These are phyloP conservation scores for Podaxis rugospora DNA, from an alignment of 768 basidiomycete genomes.

Conservation along the genomic window DNA sequence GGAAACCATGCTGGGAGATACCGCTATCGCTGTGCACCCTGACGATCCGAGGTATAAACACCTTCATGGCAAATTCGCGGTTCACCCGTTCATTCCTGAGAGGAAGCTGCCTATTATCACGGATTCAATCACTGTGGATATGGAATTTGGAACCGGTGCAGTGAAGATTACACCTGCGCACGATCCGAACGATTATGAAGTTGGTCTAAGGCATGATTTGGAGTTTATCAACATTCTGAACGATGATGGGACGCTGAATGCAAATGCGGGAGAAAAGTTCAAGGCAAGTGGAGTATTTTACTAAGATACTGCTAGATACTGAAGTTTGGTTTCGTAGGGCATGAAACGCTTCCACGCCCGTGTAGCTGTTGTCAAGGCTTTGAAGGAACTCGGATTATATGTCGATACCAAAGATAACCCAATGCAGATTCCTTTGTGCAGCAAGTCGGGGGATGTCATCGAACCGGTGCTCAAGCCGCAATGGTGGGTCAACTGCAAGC, in stretches of 20 bases:
- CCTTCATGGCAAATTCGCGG: conserved; percentile 88
- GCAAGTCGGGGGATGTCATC: conserved; percentile 95
- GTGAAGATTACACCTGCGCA: conserved; percentile 99
- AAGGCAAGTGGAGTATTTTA: conserved; percentile 29
- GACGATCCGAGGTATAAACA: conserved; percentile 91
- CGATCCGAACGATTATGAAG: conserved; percentile 96
- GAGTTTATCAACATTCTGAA: conserved; percentile 94
- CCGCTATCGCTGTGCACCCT: conserved; percentile 94
- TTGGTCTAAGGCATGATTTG: conserved; percentile 81
- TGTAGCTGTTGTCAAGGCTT: conserved; percentile 71
- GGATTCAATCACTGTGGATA: conserved; percentile 87
- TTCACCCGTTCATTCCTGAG: conserved; percentile 79
- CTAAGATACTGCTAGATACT: neutral
- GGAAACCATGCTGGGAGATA: conserved; percentile 98
- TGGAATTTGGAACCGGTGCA: conserved; percentile 95
- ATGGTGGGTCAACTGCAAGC: conserved; percentile 97
- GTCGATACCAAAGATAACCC: conserved; percentile 94
- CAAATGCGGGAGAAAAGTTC: conserved; percentile 78
- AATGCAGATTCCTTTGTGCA: conserved; percentile 88
- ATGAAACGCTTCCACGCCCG: conserved; percentile 97
- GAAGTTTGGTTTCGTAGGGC: conserved; percentile 34
- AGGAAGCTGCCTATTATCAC: conserved; percentile 85
- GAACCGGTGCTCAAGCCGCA: conserved; percentile 95
- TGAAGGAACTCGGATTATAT: conserved; percentile 82
- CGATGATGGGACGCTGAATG: conserved; percentile 95